These are phyloP conservation scores for Camillea tinctor DNA, from an alignment of 2,329 filamentous ascomycete species.

Conservation along the genomic window DNA sequence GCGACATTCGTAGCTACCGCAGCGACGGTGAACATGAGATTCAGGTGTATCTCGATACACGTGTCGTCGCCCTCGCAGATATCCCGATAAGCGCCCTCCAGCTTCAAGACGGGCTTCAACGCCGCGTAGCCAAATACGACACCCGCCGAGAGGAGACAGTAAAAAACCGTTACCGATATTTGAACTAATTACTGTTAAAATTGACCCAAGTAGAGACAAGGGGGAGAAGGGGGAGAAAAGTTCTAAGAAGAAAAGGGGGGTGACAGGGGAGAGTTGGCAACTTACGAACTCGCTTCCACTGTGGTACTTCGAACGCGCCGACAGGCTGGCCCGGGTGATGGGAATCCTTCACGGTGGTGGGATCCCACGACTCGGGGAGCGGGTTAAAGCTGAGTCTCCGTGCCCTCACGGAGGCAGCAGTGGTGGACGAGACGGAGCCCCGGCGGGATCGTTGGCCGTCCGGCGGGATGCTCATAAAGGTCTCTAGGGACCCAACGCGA, in stretches of 20 bases:
- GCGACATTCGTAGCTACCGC: constrained; percentile 86
- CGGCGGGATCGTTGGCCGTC: constrained; percentile 40
- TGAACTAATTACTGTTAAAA: constrained; percentile 51
- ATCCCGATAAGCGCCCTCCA: constrained; percentile 68
- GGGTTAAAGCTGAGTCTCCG: constrained; percentile 55
- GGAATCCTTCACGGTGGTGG: constrained; percentile 38
- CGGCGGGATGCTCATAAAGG: constrained; percentile 42
- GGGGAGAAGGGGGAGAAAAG: constrained; percentile 9
- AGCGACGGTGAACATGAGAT: constrained; percentile 90
- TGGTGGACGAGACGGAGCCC: constrained; percentile 33
- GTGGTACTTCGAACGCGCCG: constrained; percentile 53
- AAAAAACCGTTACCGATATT: constrained; percentile 65
- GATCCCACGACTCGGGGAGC: constrained; percentile 51
- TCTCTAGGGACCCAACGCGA: constrained; percentile 53
- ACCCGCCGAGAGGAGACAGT: constrained; percentile 76
- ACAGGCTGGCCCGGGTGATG: constrained; percentile 43
- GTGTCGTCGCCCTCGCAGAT: constrained; percentile 49
- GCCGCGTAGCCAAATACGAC: constrained; percentile 84
- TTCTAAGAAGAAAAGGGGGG: neutral
- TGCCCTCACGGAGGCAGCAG: constrained; percentile 48
- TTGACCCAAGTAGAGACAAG: neutral
- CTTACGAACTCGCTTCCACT: constrained; percentile 54
- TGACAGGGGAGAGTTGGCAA: too few species aligned
- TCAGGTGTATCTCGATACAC: constrained; percentile 64
- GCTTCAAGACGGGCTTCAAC: constrained; percentile 75